A percentile compares a stretch with the other conserved stretches of the same genome.
These are phyloP conservation scores for Plasmodium adleri DNA, from an alignment of 169 alveolate genomes.

Conservation along the genomic window DNA sequence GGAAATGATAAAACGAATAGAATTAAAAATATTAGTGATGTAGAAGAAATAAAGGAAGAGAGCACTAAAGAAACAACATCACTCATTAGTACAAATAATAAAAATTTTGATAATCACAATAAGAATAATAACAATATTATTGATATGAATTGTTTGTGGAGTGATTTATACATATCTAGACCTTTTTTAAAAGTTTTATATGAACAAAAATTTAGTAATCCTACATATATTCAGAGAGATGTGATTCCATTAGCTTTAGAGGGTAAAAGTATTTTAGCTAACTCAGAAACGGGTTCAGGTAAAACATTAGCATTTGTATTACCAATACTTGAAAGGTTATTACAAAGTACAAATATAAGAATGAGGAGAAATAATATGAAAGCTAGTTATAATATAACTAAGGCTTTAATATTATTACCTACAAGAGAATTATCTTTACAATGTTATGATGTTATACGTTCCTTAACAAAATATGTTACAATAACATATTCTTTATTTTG, in stretches of 20 bases:
- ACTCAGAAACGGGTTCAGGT: constrained; percentile 95
- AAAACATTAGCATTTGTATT: constrained; percentile 92
- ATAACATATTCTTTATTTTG: constrained; percentile 84
- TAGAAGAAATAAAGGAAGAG: not conserved
- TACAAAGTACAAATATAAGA: constrained; percentile 84
- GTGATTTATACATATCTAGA: constrained; percentile 51
- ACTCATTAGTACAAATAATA: not conserved
- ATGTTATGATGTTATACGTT: constrained; percentile 87
- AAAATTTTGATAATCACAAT: not conserved
- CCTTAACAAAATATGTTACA: constrained; percentile 86
- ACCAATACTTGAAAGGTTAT: constrained; percentile 91
- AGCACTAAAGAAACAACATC: not conserved
- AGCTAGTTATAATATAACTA: constrained; percentile 83
- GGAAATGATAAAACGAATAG: not conserved
- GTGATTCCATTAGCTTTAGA: constrained; percentile 92
- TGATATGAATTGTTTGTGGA: constrained; percentile 51
- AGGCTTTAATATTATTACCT: constrained; percentile 91
- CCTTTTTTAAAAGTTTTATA: constrained; percentile 84
- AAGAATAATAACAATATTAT: constrained; percentile 6
- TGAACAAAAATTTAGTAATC: constrained; percentile 85
- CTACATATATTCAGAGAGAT: constrained; percentile 90
- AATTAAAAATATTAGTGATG: not conserved
- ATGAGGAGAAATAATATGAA: constrained; percentile 73
- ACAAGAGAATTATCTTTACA: constrained; percentile 95
- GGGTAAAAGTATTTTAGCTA: constrained; percentile 90